A percentile compares a stretch with the other conserved stretches of the same genome.
These are phyloP conservation scores for Cyclotella baltica DNA, from an alignment of 108 stramenopile genomes.

Conservation along the genomic window DNA sequence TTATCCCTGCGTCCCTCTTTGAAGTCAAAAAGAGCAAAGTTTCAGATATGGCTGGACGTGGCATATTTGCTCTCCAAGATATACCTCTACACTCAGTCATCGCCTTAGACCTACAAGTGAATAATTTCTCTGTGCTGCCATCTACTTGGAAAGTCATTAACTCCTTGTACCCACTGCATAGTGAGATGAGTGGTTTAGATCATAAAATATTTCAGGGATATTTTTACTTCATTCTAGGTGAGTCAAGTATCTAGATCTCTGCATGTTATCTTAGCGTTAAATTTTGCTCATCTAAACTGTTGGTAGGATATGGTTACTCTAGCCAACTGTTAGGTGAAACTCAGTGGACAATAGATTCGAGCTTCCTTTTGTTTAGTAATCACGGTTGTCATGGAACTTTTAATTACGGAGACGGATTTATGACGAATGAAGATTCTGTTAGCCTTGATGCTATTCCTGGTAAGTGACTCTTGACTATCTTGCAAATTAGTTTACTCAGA, in stretches of 20 bases:
- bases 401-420: slow-evolving; percentile 13
- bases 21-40: slow-evolving; percentile 5
- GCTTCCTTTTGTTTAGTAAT: slow-evolving; percentile 29
- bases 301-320: slow-evolving; percentile 39
- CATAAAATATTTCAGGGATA: neutral
- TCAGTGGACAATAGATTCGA: slow-evolving; percentile 34
- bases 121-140: slow-evolving; percentile 37
- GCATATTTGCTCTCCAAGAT: slow-evolving; percentile 38
- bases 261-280: neutral
- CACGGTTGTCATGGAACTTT: slow-evolving; percentile 49
- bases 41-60: slow-evolving; percentile 43
- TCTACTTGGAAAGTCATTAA: slow-evolving; percentile 19
- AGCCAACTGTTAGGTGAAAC: slow-evolving; percentile 15
- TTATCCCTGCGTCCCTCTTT: neutral
- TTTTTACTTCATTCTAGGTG: slow-evolving; percentile 17
- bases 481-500: no score
- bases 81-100: slow-evolving; percentile 22
- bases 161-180: neutral
- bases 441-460: no score
- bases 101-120: slow-evolving; percentile 34
- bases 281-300: neutral
- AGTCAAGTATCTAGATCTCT: neutral
- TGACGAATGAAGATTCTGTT: slow-evolving; percentile 8
- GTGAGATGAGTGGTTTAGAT: neutral
- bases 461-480: no score